These are phyloP conservation scores for Hortaea sp. DNA, from an alignment of 2,329 filamentous ascomycete species.

Conservation along the genomic window DNA sequence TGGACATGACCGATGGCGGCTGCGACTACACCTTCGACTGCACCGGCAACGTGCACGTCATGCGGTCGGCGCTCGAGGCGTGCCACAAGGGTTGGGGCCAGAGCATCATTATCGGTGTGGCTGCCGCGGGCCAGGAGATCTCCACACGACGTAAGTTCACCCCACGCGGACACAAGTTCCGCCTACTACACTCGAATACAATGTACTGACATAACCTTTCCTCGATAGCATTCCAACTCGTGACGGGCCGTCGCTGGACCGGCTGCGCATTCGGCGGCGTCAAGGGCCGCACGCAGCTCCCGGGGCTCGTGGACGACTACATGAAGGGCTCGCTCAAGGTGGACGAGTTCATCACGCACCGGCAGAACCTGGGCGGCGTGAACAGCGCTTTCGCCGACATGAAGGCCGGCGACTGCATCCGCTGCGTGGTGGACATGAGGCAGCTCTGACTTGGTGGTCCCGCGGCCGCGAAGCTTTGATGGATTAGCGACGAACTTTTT, in stretches of 20 bases:
- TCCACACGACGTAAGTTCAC: conserved; percentile 70
- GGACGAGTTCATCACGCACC: conserved; percentile 98
- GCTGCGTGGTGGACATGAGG: conserved; percentile 70
- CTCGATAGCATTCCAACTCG: conserved; percentile 80
- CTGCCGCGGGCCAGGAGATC: conserved; percentile 92
- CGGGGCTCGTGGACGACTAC: conserved; percentile 80
- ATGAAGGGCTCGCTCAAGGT: conserved; percentile 85
- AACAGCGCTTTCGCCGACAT: conserved; percentile 87
- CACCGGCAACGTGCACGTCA: conserved; percentile 92
- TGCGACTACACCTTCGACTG: conserved; percentile 99
- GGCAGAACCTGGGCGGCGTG: conserved; percentile 71
- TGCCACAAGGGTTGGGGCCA: conserved; percentile 99
- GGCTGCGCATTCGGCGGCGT: conserved; percentile 96
- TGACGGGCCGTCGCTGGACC: conserved; percentile 95
- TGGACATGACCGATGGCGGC: conserved; percentile 96
- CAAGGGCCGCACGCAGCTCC: conserved; percentile 91
- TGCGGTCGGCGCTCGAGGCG: conserved; percentile 89
- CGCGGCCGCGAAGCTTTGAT: too few species aligned
- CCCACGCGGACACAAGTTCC: not conserved
- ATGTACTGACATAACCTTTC: not conserved
- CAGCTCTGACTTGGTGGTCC: conserved; percentile 11
- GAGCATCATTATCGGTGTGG: conserved; percentile 95
- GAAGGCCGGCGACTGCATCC: conserved; percentile 95
- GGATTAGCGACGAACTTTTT: too few species aligned
- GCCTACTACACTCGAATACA: not conserved